Evolutionary conservation across 2,329 filamentous ascomycete species (phyloP), one percentile per base, ranked within the genome.

Genomic region (Pestalotiopsis sp.): DNA sequence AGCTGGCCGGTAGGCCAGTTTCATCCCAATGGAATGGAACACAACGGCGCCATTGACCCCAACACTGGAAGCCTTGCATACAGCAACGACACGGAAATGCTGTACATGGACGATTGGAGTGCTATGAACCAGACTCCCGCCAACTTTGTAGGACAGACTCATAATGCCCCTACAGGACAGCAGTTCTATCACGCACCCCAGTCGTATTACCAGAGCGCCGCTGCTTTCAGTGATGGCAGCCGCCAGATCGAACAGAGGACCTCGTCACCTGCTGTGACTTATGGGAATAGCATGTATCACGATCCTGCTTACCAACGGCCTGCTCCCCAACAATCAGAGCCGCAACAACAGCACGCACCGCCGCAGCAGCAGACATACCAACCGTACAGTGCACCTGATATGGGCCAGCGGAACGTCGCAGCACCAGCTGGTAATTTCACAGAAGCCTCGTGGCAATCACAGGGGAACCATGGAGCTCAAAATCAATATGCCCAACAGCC

Each of bases 281-380:
- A 66, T 25, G 41, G 25, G 11, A 57, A 56, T 57, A 9, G 45
- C 14, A 36, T 38, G 41, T 66, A 27, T 57, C 63, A 66, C 36
- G 63, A 66, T n/a, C 45, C 41, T 64, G 31, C 70, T 23, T 62
- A 27, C 64, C 70, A 70, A 45, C 45, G 62, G 20, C 56, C 41
- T 39, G 52, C 58, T 68, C 71, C 73, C 41, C 78, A 76, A 31
- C 70, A 75, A 52, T 75, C 71, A n/a, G 64, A 67, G n/a, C 67
- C 38, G 13, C 69, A 65, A 25, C 68, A 70, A 13, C 68, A 69
- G 56, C 70, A 68, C 41, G 71, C 70, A 23, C 66, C 52, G 17
- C 62, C 49, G 60, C 68, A 70, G 11, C 64, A 70, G n/a, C 68
- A 68, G 3, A n/a, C 20, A 3, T 57, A 64, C n/a, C 65, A 59